phyloP scores from a whole-genome alignment of 73 alveolate species.

The Paramecium caudatum region DNA sequence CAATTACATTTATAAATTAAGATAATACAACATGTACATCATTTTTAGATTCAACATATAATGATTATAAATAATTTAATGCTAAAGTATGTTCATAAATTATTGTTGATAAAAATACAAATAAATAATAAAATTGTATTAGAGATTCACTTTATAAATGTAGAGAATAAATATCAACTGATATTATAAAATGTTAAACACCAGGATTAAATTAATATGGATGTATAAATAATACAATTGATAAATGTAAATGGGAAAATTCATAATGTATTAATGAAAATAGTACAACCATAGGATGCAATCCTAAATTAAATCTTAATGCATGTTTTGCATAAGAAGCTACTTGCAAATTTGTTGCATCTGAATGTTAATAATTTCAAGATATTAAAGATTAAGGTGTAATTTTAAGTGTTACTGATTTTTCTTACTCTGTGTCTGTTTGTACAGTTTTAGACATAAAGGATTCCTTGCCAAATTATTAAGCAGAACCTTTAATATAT shows the following conservation, averaged over 20 bases:
- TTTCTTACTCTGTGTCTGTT: background rate
- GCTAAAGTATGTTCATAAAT: background rate
- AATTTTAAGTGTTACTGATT: background rate
- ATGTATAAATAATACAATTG: background rate
- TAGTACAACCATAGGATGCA: background rate
- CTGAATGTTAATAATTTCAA: background rate
- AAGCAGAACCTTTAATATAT: background rate
- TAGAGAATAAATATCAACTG: background rate
- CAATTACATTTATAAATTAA: background rate
- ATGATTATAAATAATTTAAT: background rate
- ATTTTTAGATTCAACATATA: too few relatives aligned
- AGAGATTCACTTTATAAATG: background rate
- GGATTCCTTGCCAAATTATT: too few relatives aligned
- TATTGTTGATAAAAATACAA: background rate
- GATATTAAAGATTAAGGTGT: background rate
- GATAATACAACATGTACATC: too few relatives aligned
- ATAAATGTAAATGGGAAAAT: conserved; percentile 1
- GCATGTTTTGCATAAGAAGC: background rate
- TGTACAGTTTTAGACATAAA: background rate
- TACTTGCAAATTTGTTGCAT: background rate
- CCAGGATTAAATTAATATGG: conserved; percentile 59
- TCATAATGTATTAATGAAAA: background rate
- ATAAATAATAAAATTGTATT: background rate
- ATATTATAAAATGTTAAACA: background rate
- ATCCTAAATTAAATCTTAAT: background rate